phyloP scores from a whole-genome alignment of 1,139 yeast species.

The Taphrina confusa region DNA sequence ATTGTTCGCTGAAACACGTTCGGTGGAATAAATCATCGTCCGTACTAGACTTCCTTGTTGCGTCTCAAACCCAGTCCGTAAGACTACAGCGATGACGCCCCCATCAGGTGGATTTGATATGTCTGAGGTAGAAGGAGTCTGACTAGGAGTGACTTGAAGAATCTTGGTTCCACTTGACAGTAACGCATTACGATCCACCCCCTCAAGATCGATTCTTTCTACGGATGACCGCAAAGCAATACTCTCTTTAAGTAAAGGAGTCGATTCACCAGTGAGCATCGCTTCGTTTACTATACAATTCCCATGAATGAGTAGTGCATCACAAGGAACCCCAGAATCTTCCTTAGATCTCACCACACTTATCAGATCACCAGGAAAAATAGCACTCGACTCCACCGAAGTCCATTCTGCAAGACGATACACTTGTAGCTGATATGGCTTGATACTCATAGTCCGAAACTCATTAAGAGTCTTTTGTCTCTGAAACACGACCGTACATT shows the following conservation, averaged over 20 bases:
- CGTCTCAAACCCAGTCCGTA: slow-evolving; percentile 96
- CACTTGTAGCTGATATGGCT: slow-evolving; percentile 78
- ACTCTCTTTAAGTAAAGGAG: slow-evolving; percentile 92
- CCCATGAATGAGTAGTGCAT: slow-evolving; percentile 79
- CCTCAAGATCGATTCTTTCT: slow-evolving; percentile 71
- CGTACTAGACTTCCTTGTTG: slow-evolving; percentile 97
- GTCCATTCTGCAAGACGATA: slow-evolving; percentile 73
- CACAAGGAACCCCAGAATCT: slow-evolving; percentile 96
- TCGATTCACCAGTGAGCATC: slow-evolving; percentile 96
- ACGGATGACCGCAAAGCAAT: slow-evolving; percentile 75
- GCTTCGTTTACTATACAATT: slow-evolving; percentile 95
- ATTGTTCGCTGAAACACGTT: slow-evolving; percentile 94
- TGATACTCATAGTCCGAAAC: slow-evolving; percentile 95
- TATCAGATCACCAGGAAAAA: slow-evolving; percentile 90
- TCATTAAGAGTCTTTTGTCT: slow-evolving; percentile 92
- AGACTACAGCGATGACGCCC: slow-evolving; percentile 88
- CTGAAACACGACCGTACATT: slow-evolving; percentile 91
- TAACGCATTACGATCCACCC: slow-evolving; percentile 83
- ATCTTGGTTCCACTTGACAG: slow-evolving; percentile 97
- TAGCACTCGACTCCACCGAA: slow-evolving; percentile 66
- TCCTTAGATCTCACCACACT: slow-evolving; percentile 80
- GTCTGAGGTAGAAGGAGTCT: slow-evolving; percentile 56
- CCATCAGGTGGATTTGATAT: slow-evolving; percentile 66
- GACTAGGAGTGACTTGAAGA: slow-evolving; percentile 76
- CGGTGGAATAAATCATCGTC: slow-evolving; percentile 96